These are phyloP conservation scores for Candida peoriensis DNA, from an alignment of 805 yeast species.

Conservation along the genomic window DNA sequence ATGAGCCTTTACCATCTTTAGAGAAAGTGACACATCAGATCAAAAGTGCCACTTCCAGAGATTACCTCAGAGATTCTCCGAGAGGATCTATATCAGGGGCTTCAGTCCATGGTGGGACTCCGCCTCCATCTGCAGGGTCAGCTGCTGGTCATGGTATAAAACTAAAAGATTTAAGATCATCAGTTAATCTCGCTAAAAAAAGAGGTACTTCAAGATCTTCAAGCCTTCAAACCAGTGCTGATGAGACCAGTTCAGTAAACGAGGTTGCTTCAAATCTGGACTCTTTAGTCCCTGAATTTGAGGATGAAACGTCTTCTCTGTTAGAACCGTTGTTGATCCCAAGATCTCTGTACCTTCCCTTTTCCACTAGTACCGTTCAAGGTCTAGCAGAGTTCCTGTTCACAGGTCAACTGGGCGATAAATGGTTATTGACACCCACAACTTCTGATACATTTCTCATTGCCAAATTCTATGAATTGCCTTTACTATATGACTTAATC, in stretches of 20 bases:
- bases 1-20: slow-evolving; percentile 39
- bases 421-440: slow-evolving; percentile 68
- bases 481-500: slow-evolving; percentile 63
- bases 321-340: slow-evolving; percentile 65
- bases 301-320: slow-evolving; percentile 18
- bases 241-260: slow-evolving; percentile 11
- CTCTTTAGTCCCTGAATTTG: slow-evolving; percentile 9
- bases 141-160: slow-evolving; percentile 6
- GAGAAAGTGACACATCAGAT: slow-evolving; percentile 11
- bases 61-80: slow-evolving; percentile 33
- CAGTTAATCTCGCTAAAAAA: slow-evolving; percentile 13
- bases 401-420: slow-evolving; percentile 75
- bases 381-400: slow-evolving; percentile 71
- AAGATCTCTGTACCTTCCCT: slow-evolving; percentile 64
- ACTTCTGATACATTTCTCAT: slow-evolving; percentile 58
- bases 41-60: slow-evolving; percentile 13
- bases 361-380: slow-evolving; percentile 51
- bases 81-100: slow-evolving; percentile 40
- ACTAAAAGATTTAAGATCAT: slow-evolving; percentile 17
- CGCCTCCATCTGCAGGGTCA: not conserved
- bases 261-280: slow-evolving; percentile 14
- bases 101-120: slow-evolving; percentile 1
- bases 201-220: slow-evolving; percentile 18
- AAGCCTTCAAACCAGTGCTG: slow-evolving; percentile 11
- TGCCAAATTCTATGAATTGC: slow-evolving; percentile 63